Percentiles rank a stretch among this genome's conserved stretches.
Conservation (phyloP, 2,329 filamentous ascomycete genomes). For the Penicillium corylophilum region DNA sequence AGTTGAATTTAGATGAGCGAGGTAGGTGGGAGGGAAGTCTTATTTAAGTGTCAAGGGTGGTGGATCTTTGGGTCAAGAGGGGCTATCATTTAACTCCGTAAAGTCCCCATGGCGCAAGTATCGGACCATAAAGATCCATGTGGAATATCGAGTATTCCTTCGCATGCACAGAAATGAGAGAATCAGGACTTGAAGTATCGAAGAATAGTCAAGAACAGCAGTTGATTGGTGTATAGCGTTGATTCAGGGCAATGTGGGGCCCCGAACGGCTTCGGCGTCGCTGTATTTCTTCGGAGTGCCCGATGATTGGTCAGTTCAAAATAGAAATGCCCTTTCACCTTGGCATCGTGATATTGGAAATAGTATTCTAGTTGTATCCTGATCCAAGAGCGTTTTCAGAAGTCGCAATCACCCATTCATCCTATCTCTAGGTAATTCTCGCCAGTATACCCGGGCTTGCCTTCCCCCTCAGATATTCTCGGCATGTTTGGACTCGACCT, state of each 20-base stretch:
- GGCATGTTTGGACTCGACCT: neutral
- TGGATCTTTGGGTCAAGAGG: neutral
- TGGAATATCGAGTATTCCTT: neutral
- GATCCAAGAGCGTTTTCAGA: neutral
- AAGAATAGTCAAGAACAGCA: neutral
- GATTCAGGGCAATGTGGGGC: too few species aligned
- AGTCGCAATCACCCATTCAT: neutral
- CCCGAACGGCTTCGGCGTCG: slow-evolving; percentile 1
- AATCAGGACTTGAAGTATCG: neutral
- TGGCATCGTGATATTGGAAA: neutral
- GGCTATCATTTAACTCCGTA: neutral
- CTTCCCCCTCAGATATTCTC: neutral
- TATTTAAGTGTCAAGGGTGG: neutral
- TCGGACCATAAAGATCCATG: neutral
- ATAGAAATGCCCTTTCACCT: neutral
- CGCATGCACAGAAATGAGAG: neutral
- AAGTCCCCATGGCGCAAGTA: neutral
- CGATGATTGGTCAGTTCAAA: neutral
- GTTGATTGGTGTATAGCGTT: neutral
- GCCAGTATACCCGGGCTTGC: neutral
- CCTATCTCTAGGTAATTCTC: neutral
- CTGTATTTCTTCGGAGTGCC: neutral
- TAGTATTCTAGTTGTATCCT: neutral
- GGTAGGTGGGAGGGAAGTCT: neutral
- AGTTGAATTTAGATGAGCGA: neutral